Conservation (phyloP, 345 rosid species). For the Erodium maritimum region DNA sequence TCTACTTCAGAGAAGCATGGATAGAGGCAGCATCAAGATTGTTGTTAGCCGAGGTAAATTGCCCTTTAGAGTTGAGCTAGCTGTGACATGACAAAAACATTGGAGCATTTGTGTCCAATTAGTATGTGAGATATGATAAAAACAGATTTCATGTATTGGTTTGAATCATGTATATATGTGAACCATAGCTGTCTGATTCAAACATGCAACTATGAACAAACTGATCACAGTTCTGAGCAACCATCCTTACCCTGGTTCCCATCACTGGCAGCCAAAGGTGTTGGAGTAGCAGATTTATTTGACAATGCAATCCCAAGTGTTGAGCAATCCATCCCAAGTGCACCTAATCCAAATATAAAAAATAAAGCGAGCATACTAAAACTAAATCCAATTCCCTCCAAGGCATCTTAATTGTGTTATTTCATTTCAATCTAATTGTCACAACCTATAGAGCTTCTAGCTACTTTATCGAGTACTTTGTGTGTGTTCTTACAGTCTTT, state of each 20-base stretch:
- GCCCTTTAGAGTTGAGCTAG: background rate
- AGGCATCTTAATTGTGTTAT: background rate
- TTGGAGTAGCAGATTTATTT: conserved; percentile 16
- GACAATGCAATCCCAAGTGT: conserved; percentile 39
- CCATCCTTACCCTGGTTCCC: conserved; percentile 30
- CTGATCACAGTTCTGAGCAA: background rate
- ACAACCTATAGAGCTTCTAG: too few relatives aligned
- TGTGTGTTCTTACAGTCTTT: conserved; percentile 43
- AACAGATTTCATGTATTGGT: too few relatives aligned
- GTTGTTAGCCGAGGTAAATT: background rate
- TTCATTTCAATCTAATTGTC: too few relatives aligned
- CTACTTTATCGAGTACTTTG: too few relatives aligned
- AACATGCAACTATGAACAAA: too few relatives aligned
- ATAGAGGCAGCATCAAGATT: background rate
- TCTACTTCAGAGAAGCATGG: too few relatives aligned
- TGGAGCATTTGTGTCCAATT: background rate
- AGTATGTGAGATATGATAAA: too few relatives aligned
- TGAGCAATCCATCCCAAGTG: conserved; percentile 61
- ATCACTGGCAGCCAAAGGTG: conserved; percentile 23
- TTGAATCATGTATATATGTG: background rate
- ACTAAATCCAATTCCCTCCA: background rate
- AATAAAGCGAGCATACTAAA: background rate
- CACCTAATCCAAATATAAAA: conserved; percentile 32
- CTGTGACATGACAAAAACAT: background rate
- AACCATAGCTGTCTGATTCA: background rate